These are phyloP conservation scores for Metschnikowia orientalis DNA, from an alignment of 805 yeast genomes.

Conservation along the genomic window DNA sequence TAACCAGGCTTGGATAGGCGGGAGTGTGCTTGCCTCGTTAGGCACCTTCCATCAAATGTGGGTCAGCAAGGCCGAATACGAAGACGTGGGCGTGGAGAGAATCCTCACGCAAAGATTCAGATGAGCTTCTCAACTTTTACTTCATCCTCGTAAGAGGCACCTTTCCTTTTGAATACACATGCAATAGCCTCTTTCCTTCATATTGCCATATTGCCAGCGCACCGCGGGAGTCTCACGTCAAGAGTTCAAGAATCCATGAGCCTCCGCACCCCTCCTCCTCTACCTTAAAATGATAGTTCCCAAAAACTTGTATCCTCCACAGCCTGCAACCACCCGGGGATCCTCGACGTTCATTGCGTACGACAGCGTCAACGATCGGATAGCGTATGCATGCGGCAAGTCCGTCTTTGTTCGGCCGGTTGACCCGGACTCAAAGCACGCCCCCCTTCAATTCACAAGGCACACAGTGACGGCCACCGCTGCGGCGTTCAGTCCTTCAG, in stretches of 20 bases:
- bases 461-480: conserved; percentile 74
- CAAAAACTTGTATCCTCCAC: conserved; percentile 54
- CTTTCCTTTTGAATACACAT: no score
- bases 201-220: no score
- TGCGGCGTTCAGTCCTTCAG: conserved; percentile 84
- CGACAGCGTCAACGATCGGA: conserved; percentile 60
- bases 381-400: conserved; percentile 81
- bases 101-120: conserved; percentile 79
- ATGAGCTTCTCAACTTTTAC: no score
- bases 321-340: conserved; percentile 73
- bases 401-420: conserved; percentile 70
- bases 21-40: conserved; percentile 78
- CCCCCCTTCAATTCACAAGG: conserved; percentile 60
- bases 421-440: conserved; percentile 40
- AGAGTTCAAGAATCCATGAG: no score
- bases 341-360: conserved; percentile 69
- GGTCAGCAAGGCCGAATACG: conserved; percentile 84
- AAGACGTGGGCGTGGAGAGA: conserved; percentile 83
- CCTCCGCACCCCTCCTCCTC: background rate
- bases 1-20: conserved; percentile 88
- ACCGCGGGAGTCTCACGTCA: no score
- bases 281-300: conserved; percentile 24
- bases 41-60: conserved; percentile 95
- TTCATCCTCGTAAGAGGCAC: no score
- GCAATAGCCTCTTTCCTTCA: no score